Evolutionary conservation across 2,329 filamentous ascomycete genomes (phyloP), one percentile per base, ranked within the genome.

Genomic region (Colletotrichum sp.): DNA sequence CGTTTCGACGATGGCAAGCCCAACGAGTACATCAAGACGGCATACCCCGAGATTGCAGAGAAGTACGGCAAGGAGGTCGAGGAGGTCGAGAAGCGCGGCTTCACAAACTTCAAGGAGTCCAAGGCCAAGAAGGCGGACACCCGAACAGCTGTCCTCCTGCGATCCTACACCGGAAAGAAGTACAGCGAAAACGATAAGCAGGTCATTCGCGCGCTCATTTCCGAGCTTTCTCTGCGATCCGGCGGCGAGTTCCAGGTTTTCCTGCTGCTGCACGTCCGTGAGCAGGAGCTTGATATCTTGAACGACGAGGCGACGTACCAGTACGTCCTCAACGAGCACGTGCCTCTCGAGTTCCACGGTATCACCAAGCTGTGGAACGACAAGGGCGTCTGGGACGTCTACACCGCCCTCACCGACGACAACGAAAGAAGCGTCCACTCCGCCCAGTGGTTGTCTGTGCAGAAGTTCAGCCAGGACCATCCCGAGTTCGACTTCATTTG

Each of bases 201-300:
- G 81, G 92, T 92, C 68, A 91, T 98, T 54, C 93, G 95, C 33
- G 90, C 95, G 43, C 89, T 97, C 79, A 91, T 98, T 77, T 93
- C 91, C 73, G 95, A 98, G 82, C 86, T 97, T 33, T 90, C 90
- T 8, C 86, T 97, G 70, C 91, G 92, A 74, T 93, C 93, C 18
- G 94, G 95, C 21, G 94, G 94, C 43, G 92, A 96, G 83, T 97
- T 95, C 79, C 91, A 95, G 77, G 92, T 97, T 2, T 94, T 94
- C 79, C 86, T 97, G 34, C 88, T 97, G 31, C 90, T 97, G 16
- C 94, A 97, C 75, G 92, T 95, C 82, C 95, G 94, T 81, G 90
- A 93, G 69, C 84, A 87, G 62, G 84, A 85, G 5, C 83, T 87
- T 16, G 85, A 88, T 27, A 91, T 94, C 59, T 93, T 90, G 83